phyloP scores from a whole-genome alignment of 768 basidiomycete species.

The Amanita pallidorosea region DNA sequence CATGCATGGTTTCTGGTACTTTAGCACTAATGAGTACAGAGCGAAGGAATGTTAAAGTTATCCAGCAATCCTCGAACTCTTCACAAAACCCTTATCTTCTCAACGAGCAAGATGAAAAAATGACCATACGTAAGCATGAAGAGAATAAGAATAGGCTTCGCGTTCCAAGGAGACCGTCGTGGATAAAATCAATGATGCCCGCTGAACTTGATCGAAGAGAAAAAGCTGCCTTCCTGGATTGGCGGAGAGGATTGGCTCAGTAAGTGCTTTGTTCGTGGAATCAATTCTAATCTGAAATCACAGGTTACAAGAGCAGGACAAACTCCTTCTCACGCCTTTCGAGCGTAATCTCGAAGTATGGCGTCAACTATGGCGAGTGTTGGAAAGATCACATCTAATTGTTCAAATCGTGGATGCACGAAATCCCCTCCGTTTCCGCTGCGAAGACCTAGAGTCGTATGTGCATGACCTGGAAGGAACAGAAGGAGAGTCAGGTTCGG shows the following conservation, averaged over 20 bases:
- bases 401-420: constrained; percentile 96
- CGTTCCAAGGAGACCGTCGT: constrained; percentile 83
- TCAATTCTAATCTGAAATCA: not conserved
- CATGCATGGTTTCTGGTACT: not conserved
- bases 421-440: constrained; percentile 87
- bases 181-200: constrained; percentile 74
- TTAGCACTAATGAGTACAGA: constrained; percentile 29
- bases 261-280: constrained; percentile 29
- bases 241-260: constrained; percentile 89
- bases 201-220: constrained; percentile 82
- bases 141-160: constrained; percentile 66
- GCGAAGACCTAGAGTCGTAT: constrained; percentile 84
- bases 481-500: constrained; percentile 73
- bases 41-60: constrained; percentile 70
- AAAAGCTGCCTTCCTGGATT: constrained; percentile 83
- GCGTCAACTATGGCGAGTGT: constrained; percentile 95
- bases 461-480: constrained; percentile 75
- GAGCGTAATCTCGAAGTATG: constrained; percentile 98
- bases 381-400: constrained; percentile 89
- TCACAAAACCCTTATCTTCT: constrained; percentile 82
- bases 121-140: constrained; percentile 59
- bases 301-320: constrained; percentile 81
- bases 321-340: constrained; percentile 88
- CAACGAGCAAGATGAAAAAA: constrained; percentile 71
- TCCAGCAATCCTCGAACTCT: constrained; percentile 42